Evolutionary conservation across 106 monocot genomes (phyloP).

Genomic region (Apostasia ramifera): DNA sequence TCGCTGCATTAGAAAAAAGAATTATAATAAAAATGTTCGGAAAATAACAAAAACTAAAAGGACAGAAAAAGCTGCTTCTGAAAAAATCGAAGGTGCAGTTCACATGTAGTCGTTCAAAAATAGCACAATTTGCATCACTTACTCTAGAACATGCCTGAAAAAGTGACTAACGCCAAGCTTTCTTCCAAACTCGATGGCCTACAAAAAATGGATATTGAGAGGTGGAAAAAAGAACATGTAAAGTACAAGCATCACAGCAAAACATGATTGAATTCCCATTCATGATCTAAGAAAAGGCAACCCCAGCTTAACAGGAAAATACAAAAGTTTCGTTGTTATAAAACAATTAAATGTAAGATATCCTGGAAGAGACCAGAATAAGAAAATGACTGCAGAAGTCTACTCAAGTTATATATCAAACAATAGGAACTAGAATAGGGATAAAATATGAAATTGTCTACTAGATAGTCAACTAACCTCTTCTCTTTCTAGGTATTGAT

Average conservation of each 20-base stretch:
- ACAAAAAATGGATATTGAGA: background rate
- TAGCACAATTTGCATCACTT: constrained; percentile 17
- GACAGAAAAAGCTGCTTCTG: too few relatives aligned
- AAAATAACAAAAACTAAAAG: background rate
- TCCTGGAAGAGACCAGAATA: too few relatives aligned
- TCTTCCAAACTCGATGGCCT: constrained; percentile 90
- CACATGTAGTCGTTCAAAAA: background rate
- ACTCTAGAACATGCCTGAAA: constrained; percentile 82
- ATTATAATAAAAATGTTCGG: background rate
- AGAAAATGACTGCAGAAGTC: too few relatives aligned
- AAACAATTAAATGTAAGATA: too few relatives aligned
- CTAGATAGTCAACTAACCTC: constrained; percentile 46
- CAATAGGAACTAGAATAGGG: too few relatives aligned
- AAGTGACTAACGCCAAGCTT: constrained; percentile 70
- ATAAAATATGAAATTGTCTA: background rate
- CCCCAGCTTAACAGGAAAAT: too few relatives aligned
- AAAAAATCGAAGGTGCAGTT: too few relatives aligned
- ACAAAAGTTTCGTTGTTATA: too few relatives aligned
- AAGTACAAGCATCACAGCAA: background rate
- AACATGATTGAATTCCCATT: background rate
- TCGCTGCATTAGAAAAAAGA: constrained; percentile 44
- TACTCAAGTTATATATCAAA: background rate
- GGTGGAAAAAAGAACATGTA: background rate
- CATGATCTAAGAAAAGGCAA: background rate
- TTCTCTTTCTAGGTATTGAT: constrained; percentile 82